phyloP scores from a whole-genome alignment of 176 grass and related monocot species.

The Zoysia japonica region DNA sequence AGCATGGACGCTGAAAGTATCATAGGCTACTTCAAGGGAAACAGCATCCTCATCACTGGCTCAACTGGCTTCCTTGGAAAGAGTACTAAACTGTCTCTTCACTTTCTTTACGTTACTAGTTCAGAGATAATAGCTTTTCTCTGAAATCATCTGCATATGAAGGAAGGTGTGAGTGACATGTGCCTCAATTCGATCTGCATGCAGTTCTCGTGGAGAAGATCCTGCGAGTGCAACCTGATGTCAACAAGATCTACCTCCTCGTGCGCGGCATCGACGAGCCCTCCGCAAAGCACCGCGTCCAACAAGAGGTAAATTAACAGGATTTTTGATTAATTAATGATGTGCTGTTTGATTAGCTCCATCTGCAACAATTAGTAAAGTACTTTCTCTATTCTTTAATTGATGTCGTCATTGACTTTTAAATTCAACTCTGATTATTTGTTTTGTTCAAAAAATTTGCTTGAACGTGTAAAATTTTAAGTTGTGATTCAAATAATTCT shows the following conservation, averaged over 20 bases:
- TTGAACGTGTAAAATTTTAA: too few relatives aligned
- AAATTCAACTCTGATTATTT: too few relatives aligned
- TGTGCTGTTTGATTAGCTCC: too few relatives aligned
- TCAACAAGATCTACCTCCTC: constrained; percentile 71
- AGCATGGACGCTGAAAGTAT: constrained; percentile 65
- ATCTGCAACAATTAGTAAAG: too few relatives aligned
- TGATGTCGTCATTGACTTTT: too few relatives aligned
- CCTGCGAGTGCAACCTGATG: constrained; percentile 68
- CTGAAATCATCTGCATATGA: neutral
- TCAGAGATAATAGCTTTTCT: neutral
- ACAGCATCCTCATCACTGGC: constrained; percentile 79
- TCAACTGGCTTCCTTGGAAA: constrained; percentile 88
- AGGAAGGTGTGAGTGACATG: neutral
- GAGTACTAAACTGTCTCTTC: constrained; percentile 34
- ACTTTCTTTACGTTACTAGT: too few relatives aligned
- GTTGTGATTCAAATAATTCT: too few relatives aligned
- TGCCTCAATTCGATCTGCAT: neutral
- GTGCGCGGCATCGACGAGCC: constrained; percentile 48
- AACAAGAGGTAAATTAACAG: constrained; percentile 46
- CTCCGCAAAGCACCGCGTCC: constrained; percentile 59
- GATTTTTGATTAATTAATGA: too few relatives aligned
- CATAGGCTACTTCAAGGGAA: constrained; percentile 69
- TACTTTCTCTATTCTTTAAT: too few relatives aligned
- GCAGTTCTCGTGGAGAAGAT: constrained; percentile 94
- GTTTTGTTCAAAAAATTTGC: too few relatives aligned